phyloP scores from a whole-genome alignment of 768 basidiomycete genomes.

The Podaxis mareebaensis region DNA sequence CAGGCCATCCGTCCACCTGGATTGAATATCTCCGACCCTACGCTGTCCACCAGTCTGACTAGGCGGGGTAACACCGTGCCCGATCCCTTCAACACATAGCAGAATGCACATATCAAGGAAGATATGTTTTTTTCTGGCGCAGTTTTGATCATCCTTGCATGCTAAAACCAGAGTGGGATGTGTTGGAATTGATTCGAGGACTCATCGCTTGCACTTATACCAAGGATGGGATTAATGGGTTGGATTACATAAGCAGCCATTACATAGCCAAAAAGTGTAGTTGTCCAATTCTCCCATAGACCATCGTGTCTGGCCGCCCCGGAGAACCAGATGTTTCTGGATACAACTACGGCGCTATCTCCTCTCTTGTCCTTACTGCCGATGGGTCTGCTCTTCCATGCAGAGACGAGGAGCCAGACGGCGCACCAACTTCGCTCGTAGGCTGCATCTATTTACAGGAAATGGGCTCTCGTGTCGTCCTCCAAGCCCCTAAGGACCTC shows the following conservation, averaged over 20 bases:
- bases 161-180: background rate
- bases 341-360: conserved; percentile 96
- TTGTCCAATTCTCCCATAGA: background rate
- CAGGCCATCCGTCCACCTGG: too few species aligned
- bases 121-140: too few species aligned
- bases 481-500: conserved; percentile 82
- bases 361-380: conserved; percentile 92
- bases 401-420: conserved; percentile 95
- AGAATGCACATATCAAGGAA: background rate
- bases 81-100: background rate
- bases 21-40: too few species aligned
- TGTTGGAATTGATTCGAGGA: background rate
- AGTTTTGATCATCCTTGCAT: background rate
- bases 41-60: too few species aligned
- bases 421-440: conserved; percentile 89
- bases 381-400: conserved; percentile 79
- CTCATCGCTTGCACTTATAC: background rate
- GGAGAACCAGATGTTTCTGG: conserved; percentile 80
- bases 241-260: background rate
- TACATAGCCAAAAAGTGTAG: background rate
- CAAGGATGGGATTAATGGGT: too few species aligned
- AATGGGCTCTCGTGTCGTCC: conserved; percentile 90
- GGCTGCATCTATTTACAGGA: conserved; percentile 87
- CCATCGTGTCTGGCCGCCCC: conserved; percentile 33
- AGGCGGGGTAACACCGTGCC: too few species aligned